phyloP scores from a whole-genome alignment of 108 stramenopile genomes.

The Nitzschia inconspicua region DNA sequence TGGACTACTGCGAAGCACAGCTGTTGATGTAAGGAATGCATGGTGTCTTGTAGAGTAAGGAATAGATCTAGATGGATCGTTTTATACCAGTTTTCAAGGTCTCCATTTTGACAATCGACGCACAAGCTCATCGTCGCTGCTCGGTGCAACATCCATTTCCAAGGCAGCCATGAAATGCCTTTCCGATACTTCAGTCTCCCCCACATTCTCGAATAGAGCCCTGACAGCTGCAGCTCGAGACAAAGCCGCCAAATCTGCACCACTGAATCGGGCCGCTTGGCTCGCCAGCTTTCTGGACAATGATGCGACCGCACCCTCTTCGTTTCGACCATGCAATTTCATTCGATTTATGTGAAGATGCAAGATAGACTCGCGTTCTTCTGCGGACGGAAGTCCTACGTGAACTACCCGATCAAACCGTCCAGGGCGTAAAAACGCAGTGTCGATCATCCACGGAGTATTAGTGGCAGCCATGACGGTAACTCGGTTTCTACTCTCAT shows the following conservation, averaged over 20 bases:
- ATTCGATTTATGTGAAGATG: constrained; percentile 55
- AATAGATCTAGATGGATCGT: neutral
- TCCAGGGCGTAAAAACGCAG: constrained; percentile 73
- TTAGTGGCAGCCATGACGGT: constrained; percentile 80
- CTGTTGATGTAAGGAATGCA: constrained; percentile 44
- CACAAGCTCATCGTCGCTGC: constrained; percentile 49
- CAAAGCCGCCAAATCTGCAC: constrained; percentile 83
- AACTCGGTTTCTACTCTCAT: constrained; percentile 28
- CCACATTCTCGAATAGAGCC: constrained; percentile 39
- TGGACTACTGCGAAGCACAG: constrained; percentile 34
- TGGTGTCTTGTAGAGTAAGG: constrained; percentile 33
- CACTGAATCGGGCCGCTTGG: constrained; percentile 68
- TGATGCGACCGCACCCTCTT: neutral
- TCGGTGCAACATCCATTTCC: constrained; percentile 35
- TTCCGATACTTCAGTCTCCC: constrained; percentile 13
- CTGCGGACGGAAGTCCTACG: constrained; percentile 56
- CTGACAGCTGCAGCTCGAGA: constrained; percentile 73
- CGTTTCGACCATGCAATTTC: constrained; percentile 24
- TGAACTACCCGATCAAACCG: constrained; percentile 76
- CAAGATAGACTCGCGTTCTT: constrained; percentile 64
- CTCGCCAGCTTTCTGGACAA: constrained; percentile 51
- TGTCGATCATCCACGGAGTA: constrained; percentile 81
- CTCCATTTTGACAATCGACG: constrained; percentile 40
- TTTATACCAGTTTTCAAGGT: constrained; percentile 15
- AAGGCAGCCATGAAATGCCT: constrained; percentile 46